Evolutionary conservation across 169 alveolate genomes (phyloP).

Genomic region (Pseudocohnilembus persalinus): DNA sequence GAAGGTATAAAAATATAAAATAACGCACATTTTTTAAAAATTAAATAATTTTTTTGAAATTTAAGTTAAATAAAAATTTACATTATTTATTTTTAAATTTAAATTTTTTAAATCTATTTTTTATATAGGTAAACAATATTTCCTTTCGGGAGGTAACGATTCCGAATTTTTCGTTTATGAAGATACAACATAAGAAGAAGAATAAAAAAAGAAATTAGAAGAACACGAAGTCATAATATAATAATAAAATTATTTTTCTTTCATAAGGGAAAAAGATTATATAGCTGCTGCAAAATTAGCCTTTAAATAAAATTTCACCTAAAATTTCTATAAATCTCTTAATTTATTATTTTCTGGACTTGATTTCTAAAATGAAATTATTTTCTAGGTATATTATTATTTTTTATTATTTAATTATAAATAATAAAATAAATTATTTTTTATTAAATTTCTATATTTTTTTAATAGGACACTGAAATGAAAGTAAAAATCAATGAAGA

Average conservation of each 20-base stretch:
- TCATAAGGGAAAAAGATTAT: slow-evolving; percentile 64
- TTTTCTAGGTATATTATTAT: neutral
- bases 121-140: slow-evolving; percentile 12
- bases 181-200: slow-evolving; percentile 78
- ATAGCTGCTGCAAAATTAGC: slow-evolving; percentile 79
- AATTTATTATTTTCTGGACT: slow-evolving; percentile 18
- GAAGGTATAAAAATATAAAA: slow-evolving; percentile 28
- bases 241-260: slow-evolving; percentile 63
- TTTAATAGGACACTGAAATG: slow-evolving; percentile 1
- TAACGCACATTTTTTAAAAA: too few relatives aligned
- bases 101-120: neutral
- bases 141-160: slow-evolving; percentile 84
- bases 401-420: neutral
- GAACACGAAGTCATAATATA: slow-evolving; percentile 57
- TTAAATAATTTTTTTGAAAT: too few relatives aligned
- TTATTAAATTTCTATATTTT: too few relatives aligned
- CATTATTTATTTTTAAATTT: too few relatives aligned
- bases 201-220: slow-evolving; percentile 56
- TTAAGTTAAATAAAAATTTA: neutral
- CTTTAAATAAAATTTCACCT: slow-evolving; percentile 60
- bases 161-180: slow-evolving; percentile 76
- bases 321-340: slow-evolving; percentile 53
- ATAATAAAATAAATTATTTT: neutral
- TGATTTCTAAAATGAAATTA: slow-evolving; percentile 7
- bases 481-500: neutral